phyloP scores from a whole-genome alignment of 116 monocot species.

The Cymodocea nodosa region DNA sequence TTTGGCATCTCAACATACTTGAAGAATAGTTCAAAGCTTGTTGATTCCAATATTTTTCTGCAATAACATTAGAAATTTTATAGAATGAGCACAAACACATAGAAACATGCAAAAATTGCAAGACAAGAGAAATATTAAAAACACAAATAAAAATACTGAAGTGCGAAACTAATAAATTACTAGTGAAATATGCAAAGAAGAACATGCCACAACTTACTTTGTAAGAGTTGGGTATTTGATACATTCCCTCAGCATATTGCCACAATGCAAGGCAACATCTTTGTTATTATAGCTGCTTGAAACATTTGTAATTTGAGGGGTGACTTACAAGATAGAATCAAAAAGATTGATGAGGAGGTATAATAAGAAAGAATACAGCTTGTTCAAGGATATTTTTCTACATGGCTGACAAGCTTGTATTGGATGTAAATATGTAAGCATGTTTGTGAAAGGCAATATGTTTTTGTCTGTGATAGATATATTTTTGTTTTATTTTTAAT shows the following conservation, averaged over 20 bases:
- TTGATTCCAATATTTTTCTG: conserved; percentile 91
- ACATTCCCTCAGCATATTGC: conserved; percentile 95
- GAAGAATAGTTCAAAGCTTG: conserved; percentile 92
- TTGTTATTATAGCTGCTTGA: conserved; percentile 83
- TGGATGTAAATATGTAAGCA: not conserved
- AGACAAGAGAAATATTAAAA: not conserved
- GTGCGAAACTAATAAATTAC: not conserved
- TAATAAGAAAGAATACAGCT: not conserved
- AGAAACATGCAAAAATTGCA: not conserved
- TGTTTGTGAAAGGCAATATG: no score
- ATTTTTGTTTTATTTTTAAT: no score
- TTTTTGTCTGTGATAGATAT: no score
- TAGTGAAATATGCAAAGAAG: not conserved
- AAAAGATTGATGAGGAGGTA: not conserved
- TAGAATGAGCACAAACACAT: not conserved
- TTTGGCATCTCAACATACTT: conserved; percentile 90
- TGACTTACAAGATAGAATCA: conserved; percentile 1
- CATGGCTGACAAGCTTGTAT: not conserved
- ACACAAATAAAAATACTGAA: not conserved
- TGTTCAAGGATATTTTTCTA: not conserved
- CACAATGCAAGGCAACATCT: conserved; percentile 92
- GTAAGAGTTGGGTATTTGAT: conserved; percentile 90
- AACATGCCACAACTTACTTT: conserved; percentile 51
- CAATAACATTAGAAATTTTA: not conserved
- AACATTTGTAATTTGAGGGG: conserved; percentile 3